Base-by-base conservation (phyloP, 2,329 filamentous ascomycete species). In the Diaporthe eres region DNA sequence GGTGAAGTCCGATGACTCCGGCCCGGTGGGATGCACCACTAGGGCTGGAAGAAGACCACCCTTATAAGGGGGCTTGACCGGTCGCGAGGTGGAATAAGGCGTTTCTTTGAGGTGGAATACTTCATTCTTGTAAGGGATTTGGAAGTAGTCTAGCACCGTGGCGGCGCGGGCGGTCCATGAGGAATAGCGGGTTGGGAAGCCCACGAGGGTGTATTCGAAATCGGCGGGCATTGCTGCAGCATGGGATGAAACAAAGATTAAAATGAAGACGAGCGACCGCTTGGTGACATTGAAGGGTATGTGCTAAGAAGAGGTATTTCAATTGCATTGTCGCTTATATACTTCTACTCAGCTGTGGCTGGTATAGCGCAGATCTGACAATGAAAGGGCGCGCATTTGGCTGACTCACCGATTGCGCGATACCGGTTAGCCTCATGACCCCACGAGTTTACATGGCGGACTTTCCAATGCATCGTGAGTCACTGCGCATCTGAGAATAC, bases 111-210 rank as follows among this genome's bases (percentile, higher is more conserved):
- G 55, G 19, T 58, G 55, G 19, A 37, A 58, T 3, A 58, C 8
- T 22, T 58, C 55, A 6, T 58, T 58, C 55, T 58, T 58, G n/a
- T 58, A 4, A n/a, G 55, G 55, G 7, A 58, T 58, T 37, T 58
- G 31, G 19, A 58, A 58, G 9, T 58, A 58, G 0, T 58, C 55
- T 10, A 58, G 55, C 55, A 58, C 55, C 31, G 55, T 58, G 7
- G 55, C 55, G 31, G 55, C 55, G 8, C 55, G 31, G 55, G 19
- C 55, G 13, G 55, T 58, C 55, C 55, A 58, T n/a, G 55, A 58
- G 19, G 55, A 58, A 37, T 58, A 58, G 55, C 55, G 55, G 31
- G 55, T 58, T 58, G 55, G 55, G 31, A 58, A 37, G 19, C 55
- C 31, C 19, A 58, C 31, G 31, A 58, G 31, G 17, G 55, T 58